Base-by-base conservation (phyloP, 768 basidiomycete species). In the Phlebiopsis flavidoalba region DNA sequence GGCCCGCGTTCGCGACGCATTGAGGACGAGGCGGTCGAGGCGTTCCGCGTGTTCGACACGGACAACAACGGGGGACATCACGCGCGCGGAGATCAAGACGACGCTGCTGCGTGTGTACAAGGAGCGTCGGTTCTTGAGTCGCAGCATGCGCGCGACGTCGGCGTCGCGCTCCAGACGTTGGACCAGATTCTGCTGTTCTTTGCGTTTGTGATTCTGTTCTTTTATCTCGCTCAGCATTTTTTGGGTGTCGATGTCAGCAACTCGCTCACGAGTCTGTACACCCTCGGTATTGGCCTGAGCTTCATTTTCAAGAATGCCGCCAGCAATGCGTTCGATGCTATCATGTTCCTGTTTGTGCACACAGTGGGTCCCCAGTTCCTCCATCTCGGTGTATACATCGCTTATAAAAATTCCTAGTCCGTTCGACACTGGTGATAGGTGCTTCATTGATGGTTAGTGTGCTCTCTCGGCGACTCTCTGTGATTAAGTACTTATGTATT, bases 321-420 rank as follows among this genome's bases (percentile, higher is more conserved):
- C 21, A 84, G 85, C 62, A 80, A 74, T 57, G 86, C 86, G 17
- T 93, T 93, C 67, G 89, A 91, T 71, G 80, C 89, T 26, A 86
- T 91, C 67, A 87, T 91, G 80, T 89, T 93, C 70, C 71, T 91
- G 63, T 91, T 91, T 69, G 89, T 91, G n/a, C 45, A 87, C 89
- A 2, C 91, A 93, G 89, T 90, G 63, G 64, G 88, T 45, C 14
- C 4, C 33, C 76, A 26, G n/a, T 48, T 48, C 48, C 11, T 33
- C n/a, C 49, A 36, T 50, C n/a, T n/a, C 35, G 51, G n/a, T n/a
- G 47, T 19, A 43, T 14, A 49, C 33, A 10, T 15, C 57, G n/a
- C 58, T 64, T 15, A 54, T 66, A 19, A 19, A 1, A 36, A 58
- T 58, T 24, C 22, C 22, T 19, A 90, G 88, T 70, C 89, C 89